These are phyloP conservation scores for Starmera stellimalicola DNA, from an alignment of 1,139 yeast genomes.

Conservation along the genomic window DNA sequence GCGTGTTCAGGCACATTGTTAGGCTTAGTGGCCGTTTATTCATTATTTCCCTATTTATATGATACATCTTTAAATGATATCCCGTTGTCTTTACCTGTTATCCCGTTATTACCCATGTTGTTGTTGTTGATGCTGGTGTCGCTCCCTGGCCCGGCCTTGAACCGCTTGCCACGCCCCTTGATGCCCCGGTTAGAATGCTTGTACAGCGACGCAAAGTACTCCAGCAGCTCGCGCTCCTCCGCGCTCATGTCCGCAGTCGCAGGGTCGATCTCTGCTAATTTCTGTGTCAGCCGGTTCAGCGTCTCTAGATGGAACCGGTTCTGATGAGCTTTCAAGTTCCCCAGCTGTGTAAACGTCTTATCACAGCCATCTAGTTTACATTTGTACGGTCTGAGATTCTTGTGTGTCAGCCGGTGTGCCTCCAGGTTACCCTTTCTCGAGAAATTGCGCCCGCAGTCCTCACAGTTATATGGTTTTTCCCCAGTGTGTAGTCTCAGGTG, in stretches of 20 bases:
- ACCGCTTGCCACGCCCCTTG: slow-evolving; percentile 85
- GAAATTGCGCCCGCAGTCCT: slow-evolving; percentile 61
- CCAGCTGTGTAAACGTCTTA: slow-evolving; percentile 83
- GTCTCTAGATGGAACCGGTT: slow-evolving; percentile 77
- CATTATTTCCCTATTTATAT: too few species aligned
- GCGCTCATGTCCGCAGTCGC: slow-evolving; percentile 38
- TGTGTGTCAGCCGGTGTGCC: slow-evolving; percentile 78
- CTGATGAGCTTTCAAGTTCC: slow-evolving; percentile 89
- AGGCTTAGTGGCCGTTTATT: too few species aligned
- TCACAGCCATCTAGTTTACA: slow-evolving; percentile 78
- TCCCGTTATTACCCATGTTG: too few species aligned
- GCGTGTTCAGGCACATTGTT: too few species aligned
- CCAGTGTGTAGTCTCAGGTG: slow-evolving; percentile 88
- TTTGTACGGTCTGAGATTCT: slow-evolving; percentile 65
- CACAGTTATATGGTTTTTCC: slow-evolving; percentile 78
- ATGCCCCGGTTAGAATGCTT: slow-evolving; percentile 87
- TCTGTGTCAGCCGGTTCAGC: slow-evolving; percentile 50
- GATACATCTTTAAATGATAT: neutral
- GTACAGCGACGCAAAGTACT: slow-evolving; percentile 72
- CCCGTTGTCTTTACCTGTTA: too few species aligned
- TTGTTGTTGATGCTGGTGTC: too few species aligned
- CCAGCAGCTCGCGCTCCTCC: slow-evolving; percentile 58
- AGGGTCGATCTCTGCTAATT: slow-evolving; percentile 48
- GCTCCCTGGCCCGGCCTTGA: too few species aligned
- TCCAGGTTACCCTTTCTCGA: slow-evolving; percentile 87